Base-by-base conservation (phyloP, 108 stramenopile species). In the Mediolabrus comicus region DNA sequence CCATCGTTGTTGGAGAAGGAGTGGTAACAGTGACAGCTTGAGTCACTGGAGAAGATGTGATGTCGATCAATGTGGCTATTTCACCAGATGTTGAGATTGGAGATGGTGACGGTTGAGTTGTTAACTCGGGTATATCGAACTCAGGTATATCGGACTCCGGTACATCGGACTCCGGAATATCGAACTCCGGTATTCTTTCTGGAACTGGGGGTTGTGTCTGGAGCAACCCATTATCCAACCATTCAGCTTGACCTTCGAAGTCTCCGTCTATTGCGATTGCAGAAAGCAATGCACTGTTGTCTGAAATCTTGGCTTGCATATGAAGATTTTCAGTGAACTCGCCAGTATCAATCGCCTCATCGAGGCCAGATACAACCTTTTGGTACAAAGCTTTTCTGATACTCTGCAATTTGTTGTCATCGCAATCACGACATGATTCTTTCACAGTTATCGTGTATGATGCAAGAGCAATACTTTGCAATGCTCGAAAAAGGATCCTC, bases 301-400 rank as follows among this genome's bases (percentile, higher is more conserved):
- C 46, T 22, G 17, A 22, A 24, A 1, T 49, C 46, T 49, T 49
- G 22, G 46, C 46, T 49, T 49, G 46, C 46, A 22, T 49, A 8
- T 49, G 22, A 22, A 49, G 46, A 7, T 49, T 36, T 3, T 57
- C 69, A 31, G 17, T 32, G 60, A 53, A 46, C 53, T 28, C 70
- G 7, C 46, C 32, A 49, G 27, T 19, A 38, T 36, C 61, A 54
- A 27, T 60, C 19, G 22, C 36, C 10, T 53, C 16, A n/a, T 22
- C 54, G 5, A 55, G 5, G 13, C 35, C 28, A 51, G 34, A 36
- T 0, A 25, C n/a, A 11, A 49, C 57, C 24, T 43, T 12, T 17
- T 52, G 19, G 55, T 69, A 69, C 19, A 34, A 22, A 0, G 22
- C 19, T 16, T n/a, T 22, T 34, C 3, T 54, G 34, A 57, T 49